Conservation (phyloP, 768 basidiomycete genomes). For the Brasilioporus rufonigricans region DNA sequence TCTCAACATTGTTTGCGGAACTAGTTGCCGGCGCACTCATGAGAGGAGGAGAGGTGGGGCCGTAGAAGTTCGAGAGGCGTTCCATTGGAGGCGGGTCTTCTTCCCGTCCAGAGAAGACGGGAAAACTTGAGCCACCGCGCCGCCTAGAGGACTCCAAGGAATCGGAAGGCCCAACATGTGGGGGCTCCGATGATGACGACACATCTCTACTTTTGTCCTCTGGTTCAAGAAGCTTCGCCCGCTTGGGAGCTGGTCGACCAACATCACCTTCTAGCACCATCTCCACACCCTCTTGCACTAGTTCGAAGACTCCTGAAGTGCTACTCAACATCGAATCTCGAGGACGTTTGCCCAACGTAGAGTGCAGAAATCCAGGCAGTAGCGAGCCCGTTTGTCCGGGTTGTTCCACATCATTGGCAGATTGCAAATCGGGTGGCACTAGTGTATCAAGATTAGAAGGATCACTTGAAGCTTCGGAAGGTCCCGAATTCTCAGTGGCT, state of each 20-base stretch:
- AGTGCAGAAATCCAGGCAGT: constrained; percentile 41
- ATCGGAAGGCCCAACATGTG: constrained; percentile 18
- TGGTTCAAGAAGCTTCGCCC: constrained; percentile 37
- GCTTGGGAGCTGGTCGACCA: constrained; percentile 52
- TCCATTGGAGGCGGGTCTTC: constrained; percentile 50
- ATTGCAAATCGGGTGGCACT: constrained; percentile 8
- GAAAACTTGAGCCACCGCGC: constrained; percentile 41
- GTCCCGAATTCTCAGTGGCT: constrained; percentile 13
- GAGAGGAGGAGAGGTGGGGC: constrained; percentile 40
- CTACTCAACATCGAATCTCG: constrained; percentile 50
- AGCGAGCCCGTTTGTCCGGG: constrained; percentile 17
- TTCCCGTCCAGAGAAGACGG: constrained; percentile 44
- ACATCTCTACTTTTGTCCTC: constrained; percentile 23
- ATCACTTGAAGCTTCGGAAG: constrained; percentile 21
- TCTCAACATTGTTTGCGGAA: constrained; percentile 51
- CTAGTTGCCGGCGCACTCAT: constrained; percentile 39
- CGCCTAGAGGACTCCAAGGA: constrained; percentile 12
- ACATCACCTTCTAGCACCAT: constrained; percentile 38
- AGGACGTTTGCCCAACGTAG: constrained; percentile 63
- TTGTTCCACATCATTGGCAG: constrained; percentile 9
- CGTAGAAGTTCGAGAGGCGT: constrained; percentile 51
- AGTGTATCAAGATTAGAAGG: constrained; percentile 19
- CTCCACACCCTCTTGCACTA: constrained; percentile 40
- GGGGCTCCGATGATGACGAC: constrained; percentile 7
- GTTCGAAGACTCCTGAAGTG: constrained; percentile 41